Evolutionary conservation across 192 early-diverging fungal species (phyloP), one percentile per base, ranked within the genome.

Genomic region (Coemansia sp.): DNA sequence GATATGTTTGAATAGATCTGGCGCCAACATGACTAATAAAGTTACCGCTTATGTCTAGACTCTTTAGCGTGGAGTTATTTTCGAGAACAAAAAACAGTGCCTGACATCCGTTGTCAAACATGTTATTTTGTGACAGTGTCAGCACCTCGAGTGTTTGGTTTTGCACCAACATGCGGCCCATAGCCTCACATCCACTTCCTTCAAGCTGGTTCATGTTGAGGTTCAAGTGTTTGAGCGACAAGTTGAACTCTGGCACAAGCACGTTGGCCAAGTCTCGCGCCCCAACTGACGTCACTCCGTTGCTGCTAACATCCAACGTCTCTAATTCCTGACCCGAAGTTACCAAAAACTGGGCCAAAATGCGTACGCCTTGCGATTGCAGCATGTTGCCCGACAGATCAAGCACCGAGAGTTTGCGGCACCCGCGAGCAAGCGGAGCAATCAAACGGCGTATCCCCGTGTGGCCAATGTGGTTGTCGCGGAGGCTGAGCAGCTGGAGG

Each of bases 171-270:
- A 49, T 38, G 6, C n/a, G 58, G 0, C 58, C 63, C 37, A 74
- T 51, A 1, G 44, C 54, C 25, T 31, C 60, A 34, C 66, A 68
- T 2, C 72, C 72, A n/a, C 14, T 10, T 1, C 36, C 38, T 23
- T 61, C 72, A 21, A 74, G 36, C 53, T 62, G 66, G 46, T 74
- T 74, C 72, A 68, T 74, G n/a, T 65, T 62, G 7, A 74, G 10
- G 10, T 68, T 62, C 48, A 74, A 40, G 11, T 15, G 15, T 37
- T 40, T 59, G 4, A 73, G 61, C 11, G 44, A 20, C 10, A 28
- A 11, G 46, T 25, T 31, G 15, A 14, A 37, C 11, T 46, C 52
- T 10, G 58, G 23, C 1, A 5, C 23, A 28, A 74, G 46, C 18
- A 36, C 59, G 25, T n/a, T 7, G 14, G 44, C 61, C 40, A 74